Percentiles rank a stretch among this genome's conserved stretches.
Evolutionary conservation across 2,329 filamentous ascomycete species (phyloP).

Genomic region (Lachnellula cervina): DNA sequence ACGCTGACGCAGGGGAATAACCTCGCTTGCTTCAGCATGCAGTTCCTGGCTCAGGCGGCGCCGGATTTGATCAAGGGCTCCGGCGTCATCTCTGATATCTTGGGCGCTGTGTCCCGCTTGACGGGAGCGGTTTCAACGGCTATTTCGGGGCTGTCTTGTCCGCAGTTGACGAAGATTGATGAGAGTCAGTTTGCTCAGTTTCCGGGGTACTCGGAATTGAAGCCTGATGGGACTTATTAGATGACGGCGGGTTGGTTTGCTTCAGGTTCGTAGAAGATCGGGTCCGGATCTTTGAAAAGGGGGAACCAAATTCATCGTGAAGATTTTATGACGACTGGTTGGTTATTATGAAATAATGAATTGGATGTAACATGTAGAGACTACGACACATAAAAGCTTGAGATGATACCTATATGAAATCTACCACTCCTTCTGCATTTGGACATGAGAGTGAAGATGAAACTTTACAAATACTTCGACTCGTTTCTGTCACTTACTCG

Average conservation of each 20-base stretch:
- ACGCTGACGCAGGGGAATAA: slow-evolving; percentile 44
- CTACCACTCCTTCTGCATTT: too few species aligned
- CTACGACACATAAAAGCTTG: too few species aligned
- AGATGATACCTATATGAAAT: too few species aligned
- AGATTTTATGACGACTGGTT: too few species aligned
- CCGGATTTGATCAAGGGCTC: slow-evolving; percentile 2
- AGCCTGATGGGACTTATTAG: not conserved
- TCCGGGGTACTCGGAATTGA: not conserved
- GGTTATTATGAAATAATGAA: too few species aligned
- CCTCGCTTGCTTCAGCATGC: slow-evolving; percentile 39
- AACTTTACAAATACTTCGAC: too few species aligned
- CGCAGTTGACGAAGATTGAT: not conserved
- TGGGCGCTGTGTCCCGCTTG: not conserved
- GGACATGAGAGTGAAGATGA: too few species aligned
- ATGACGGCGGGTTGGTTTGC: not conserved
- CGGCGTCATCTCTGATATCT: not conserved
- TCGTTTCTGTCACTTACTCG: too few species aligned
- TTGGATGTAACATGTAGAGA: too few species aligned
- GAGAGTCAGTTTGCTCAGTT: not conserved
- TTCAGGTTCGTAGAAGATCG: not conserved
- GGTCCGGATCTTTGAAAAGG: not conserved
- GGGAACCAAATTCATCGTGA: too few species aligned
- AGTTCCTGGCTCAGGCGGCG: slow-evolving; percentile 22
- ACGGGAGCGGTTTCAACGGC: not conserved
- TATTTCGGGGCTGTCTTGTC: not conserved